Conservation (phyloP, 768 basidiomycete genomes). For the Gloeophyllum trabeum region DNA sequence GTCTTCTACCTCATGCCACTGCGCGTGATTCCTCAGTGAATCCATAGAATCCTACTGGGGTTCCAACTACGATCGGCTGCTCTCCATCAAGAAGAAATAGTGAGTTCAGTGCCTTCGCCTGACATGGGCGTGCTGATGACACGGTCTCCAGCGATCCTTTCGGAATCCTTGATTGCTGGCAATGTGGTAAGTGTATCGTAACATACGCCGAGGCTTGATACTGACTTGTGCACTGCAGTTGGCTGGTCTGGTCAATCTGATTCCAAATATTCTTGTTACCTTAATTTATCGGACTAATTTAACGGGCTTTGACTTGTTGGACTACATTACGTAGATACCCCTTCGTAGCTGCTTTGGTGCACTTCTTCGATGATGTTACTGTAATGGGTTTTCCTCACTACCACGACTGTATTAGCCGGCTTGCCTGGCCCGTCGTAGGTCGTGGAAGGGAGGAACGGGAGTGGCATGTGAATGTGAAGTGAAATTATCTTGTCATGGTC, state of each 20-base stretch:
- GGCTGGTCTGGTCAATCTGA: background rate
- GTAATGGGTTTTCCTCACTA: no score
- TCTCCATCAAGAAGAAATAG: constrained; percentile 22
- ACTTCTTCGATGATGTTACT: no score
- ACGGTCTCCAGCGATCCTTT: constrained; percentile 14
- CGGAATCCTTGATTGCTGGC: constrained; percentile 20
- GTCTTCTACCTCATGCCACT: background rate
- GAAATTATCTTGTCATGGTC: no score
- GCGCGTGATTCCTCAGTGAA: background rate
- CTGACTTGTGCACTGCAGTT: background rate
- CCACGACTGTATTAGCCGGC: no score
- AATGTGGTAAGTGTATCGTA: constrained; percentile 17
- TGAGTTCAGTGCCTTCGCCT: constrained; percentile 13
- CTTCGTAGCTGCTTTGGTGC: no score
- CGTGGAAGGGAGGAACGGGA: no score
- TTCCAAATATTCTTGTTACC: background rate
- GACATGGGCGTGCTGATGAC: no score
- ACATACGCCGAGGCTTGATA: background rate
- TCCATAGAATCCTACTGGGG: constrained; percentile 21
- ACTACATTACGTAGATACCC: no score
- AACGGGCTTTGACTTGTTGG: no score
- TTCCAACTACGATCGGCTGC: constrained; percentile 18
- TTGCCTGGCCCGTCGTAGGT: no score
- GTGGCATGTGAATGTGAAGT: no score
- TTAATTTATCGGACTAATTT: no score